phyloP scores from a whole-genome alignment of 768 basidiomycete genomes.

The Baorangia bicolor region DNA sequence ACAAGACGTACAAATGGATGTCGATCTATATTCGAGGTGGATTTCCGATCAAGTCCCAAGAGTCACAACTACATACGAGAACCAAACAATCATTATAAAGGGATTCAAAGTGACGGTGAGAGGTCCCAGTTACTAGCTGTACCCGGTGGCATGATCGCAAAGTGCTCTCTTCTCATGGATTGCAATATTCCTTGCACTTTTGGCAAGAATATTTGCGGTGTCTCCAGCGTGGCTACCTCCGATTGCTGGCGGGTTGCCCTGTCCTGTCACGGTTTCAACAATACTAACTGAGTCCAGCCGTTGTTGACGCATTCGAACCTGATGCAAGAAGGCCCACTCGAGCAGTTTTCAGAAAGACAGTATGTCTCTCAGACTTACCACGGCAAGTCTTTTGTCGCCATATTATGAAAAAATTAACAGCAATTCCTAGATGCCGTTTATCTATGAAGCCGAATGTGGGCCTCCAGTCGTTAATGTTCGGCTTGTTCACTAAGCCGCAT shows the following conservation, averaged over 20 bases:
- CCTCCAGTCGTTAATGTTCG: neutral
- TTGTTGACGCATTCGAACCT: neutral
- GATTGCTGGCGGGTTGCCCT: no score
- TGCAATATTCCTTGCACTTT: neutral
- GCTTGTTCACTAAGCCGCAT: neutral
- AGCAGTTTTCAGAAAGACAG: neutral
- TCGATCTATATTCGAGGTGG: neutral
- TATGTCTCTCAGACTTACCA: neutral
- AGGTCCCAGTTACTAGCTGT: no score
- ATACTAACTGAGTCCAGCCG: no score
- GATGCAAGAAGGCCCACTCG: neutral
- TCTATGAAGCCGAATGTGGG: neutral
- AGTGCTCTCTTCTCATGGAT: neutral
- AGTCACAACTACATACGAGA: neutral
- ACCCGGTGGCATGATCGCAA: neutral
- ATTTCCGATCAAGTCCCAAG: neutral
- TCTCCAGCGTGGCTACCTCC: neutral
- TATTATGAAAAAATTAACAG: no score
- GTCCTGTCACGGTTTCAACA: no score
- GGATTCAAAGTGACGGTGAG: slow-evolving; percentile 9
- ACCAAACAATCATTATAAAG: slow-evolving; percentile 12
- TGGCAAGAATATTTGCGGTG: neutral
- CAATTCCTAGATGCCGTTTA: slow-evolving; percentile 1
- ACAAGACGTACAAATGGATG: neutral
- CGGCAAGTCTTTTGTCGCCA: neutral